These are phyloP conservation scores for Thuja plicata DNA, from an alignment of 83 land plant genomes.

Conservation along the genomic window DNA sequence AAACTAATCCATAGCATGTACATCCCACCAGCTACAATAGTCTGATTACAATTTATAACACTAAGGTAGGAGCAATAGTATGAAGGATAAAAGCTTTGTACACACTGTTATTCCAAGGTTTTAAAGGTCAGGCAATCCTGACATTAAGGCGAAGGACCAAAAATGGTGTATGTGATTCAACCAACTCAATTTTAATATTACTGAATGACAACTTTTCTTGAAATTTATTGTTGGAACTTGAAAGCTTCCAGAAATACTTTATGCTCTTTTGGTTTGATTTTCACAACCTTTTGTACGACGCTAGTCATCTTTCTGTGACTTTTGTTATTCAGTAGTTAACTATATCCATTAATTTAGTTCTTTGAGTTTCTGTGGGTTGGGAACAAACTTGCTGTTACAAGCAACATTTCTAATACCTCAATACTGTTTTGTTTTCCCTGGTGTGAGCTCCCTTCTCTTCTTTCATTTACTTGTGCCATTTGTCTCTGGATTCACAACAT, in stretches of 20 bases:
- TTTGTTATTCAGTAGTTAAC: not conserved
- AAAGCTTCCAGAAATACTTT: not conserved
- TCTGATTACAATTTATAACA: not conserved
- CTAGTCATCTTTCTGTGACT: not conserved
- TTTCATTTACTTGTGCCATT: not conserved
- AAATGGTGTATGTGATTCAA: not conserved
- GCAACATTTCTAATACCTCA: not conserved
- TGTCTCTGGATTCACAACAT: not conserved
- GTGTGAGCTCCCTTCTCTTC: not conserved
- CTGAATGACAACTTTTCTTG: no score
- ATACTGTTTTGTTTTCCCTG: not conserved
- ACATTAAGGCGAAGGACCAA: not conserved
- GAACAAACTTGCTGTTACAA: not conserved
- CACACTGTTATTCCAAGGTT: not conserved
- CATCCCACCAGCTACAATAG: not conserved
- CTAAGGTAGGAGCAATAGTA: not conserved
- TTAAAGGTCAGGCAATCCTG: not conserved
- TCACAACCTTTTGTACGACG: not conserved
- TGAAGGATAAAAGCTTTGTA: not conserved
- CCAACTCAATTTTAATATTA: not conserved
- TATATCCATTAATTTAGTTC: not conserved
- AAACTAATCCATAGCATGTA: not conserved
- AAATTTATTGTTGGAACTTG: not conserved
- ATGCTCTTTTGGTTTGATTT: not conserved
- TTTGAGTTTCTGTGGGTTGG: not conserved